Base-by-base conservation (phyloP, 768 basidiomycete species). In the Leccinum fibrillosum region DNA sequence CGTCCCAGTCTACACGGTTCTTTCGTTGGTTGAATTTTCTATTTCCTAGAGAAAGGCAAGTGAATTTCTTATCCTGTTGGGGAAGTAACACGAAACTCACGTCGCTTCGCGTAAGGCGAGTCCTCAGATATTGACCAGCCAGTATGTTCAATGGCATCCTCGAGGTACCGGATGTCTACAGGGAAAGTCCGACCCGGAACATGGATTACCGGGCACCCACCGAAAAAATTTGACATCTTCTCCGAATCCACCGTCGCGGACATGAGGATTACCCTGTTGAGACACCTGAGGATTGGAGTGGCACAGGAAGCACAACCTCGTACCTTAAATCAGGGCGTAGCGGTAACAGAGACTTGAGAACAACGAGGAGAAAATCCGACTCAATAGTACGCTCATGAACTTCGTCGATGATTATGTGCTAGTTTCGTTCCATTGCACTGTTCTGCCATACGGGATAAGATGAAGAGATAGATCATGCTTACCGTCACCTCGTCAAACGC, bases 371-470 rank as follows among this genome's bases (percentile, higher is more conserved):
- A 75, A 99, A 99, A 72, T 98, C 96, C 0, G 93, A 95, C 69
- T 99, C 96, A 63, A 99, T 97, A 7, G 88, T 92, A 21, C 96
- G 87, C 76, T 99, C 96, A 66, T 99, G 96, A 49, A 97, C 92
- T 86, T 99, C 96, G 64, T 99, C 96, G 45, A 98, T 89, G 58
- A 99, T 89, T 69, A 99, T 86, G 67, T 97, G 94, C 92, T 94
- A 53, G 17, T 37, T 61, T 54, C 37, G 23, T 15, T 12, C 25
- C 52, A 21, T 62, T 45, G 52, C 23, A 55, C 21, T 11, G 32
- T 37, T 51, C 37, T 34, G 42, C 25, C 50, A 59, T 35, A 25
- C 32, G 34, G 10, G 25, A 57, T 11, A 12, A 44, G 28, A 44
- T 15, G 37, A 60, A 58, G 52, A 57, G 53, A 54, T 47, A 42